These are phyloP conservation scores for Scedosporium dehoogii DNA, from an alignment of 2,329 filamentous ascomycete genomes.

Conservation along the genomic window DNA sequence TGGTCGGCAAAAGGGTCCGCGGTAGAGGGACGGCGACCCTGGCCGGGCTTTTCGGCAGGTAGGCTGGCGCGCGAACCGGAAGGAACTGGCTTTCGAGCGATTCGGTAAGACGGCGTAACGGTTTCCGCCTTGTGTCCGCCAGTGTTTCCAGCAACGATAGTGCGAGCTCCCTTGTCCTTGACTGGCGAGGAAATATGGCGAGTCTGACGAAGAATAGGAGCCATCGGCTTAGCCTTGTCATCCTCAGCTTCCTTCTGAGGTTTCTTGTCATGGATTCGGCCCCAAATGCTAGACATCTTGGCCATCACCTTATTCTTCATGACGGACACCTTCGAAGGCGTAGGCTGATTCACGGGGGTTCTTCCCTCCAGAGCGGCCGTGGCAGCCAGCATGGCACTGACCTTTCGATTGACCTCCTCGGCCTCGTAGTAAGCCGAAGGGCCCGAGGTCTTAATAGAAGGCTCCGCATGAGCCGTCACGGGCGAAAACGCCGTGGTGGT, in stretches of 20 bases:
- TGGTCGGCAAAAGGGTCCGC: neutral
- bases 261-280: conserved; percentile 19
- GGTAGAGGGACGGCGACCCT: too few relatives aligned
- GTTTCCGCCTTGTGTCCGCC: conserved; percentile 1
- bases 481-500: neutral
- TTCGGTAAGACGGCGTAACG: neutral
- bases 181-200: too few relatives aligned
- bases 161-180: neutral
- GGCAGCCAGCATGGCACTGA: conserved; percentile 26
- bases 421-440: conserved; percentile 6
- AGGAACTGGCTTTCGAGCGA: neutral
- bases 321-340: conserved; percentile 17
- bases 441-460: neutral
- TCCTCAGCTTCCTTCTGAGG: conserved; percentile 11
- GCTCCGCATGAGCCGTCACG: neutral
- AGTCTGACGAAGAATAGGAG: neutral
- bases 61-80: neutral
- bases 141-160: neutral
- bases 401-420: conserved; percentile 22
- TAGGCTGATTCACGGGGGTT: conserved; percentile 7
- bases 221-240: neutral
- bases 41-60: neutral
- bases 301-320: conserved; percentile 21
- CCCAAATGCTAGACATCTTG: conserved; percentile 24
- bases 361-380: conserved; percentile 23